A percentile compares a stretch with the other conserved stretches of the same genome.
Conservation (phyloP, 306 rosid species). For the Arachis stenosperma region DNA sequence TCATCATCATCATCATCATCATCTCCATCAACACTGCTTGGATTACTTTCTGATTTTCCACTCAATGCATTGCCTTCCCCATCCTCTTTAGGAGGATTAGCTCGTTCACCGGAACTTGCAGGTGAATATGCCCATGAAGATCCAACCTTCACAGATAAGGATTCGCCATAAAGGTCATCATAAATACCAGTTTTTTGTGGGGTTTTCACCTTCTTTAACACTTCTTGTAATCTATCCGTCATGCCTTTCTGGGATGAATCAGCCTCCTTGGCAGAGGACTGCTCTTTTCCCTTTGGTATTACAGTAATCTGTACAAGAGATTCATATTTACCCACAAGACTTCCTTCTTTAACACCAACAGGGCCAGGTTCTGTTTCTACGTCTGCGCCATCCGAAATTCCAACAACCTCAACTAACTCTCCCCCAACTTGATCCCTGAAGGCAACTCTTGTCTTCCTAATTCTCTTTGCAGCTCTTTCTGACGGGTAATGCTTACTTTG, state of each 20-base stretch:
- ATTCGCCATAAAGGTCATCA: slow-evolving; percentile 94
- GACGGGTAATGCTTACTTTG: slow-evolving; percentile 43
- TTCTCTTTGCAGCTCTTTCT: slow-evolving; percentile 79
- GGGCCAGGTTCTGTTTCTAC: slow-evolving; percentile 98
- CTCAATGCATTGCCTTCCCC: slow-evolving; percentile 43
- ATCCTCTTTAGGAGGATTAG: slow-evolving; percentile 54
- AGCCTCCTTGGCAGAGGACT: slow-evolving; percentile 56
- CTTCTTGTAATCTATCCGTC: slow-evolving; percentile 90
- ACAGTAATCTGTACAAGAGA: slow-evolving; percentile 89
- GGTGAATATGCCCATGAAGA: slow-evolving; percentile 92
- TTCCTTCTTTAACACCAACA: slow-evolving; percentile 94
- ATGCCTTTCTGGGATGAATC: slow-evolving; percentile 77
- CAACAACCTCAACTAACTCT: slow-evolving; percentile 87
- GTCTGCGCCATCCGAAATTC: slow-evolving; percentile 89
- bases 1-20: slow-evolving; percentile 67
- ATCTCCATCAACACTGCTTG: slow-evolving; percentile 53
- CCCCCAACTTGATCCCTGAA: slow-evolving; percentile 98
- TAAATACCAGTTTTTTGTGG: slow-evolving; percentile 69
- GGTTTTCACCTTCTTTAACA: slow-evolving; percentile 78
- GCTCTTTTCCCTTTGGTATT: slow-evolving; percentile 93
- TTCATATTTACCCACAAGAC: slow-evolving; percentile 95
- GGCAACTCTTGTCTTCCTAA: slow-evolving; percentile 74
- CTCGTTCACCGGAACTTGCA: slow-evolving; percentile 42
- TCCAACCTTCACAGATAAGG: slow-evolving; percentile 77
- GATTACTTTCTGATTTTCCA: slow-evolving; percentile 54